These are phyloP conservation scores for Coniella lustricola DNA, from an alignment of 2,329 filamentous ascomycete genomes.

Conservation along the genomic window DNA sequence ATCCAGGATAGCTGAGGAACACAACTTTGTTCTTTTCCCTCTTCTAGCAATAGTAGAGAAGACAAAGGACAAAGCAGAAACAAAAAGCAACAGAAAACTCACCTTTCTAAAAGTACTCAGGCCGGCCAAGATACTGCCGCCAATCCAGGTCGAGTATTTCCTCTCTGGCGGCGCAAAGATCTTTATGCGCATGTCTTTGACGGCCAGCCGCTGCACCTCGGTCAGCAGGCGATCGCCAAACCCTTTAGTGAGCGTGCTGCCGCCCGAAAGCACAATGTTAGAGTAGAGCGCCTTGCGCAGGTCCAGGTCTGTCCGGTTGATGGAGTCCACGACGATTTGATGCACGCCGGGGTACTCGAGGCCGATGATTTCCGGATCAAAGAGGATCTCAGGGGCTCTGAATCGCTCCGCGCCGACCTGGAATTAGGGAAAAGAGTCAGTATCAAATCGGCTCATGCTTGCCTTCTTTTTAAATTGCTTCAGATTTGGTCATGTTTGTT, in stretches of 20 bases:
- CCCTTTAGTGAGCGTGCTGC: conserved; percentile 91
- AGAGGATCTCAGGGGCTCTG: conserved; percentile 92
- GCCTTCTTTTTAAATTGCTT: no score
- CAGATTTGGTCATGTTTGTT: no score
- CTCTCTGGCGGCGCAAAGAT: conserved; percentile 96
- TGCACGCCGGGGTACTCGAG: conserved; percentile 95
- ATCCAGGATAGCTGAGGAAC: no score
- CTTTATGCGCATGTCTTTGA: conserved; percentile 99
- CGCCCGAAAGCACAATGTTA: conserved; percentile 95
- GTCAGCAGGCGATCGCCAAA: conserved; percentile 89
- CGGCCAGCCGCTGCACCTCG: conserved; percentile 86
- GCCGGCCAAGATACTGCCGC: conserved; percentile 91
- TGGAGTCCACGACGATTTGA: conserved; percentile 95
- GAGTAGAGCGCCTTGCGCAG: conserved; percentile 88
- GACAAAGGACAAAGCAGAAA: no score
- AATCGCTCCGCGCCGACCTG: conserved; percentile 91
- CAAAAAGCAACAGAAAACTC: conserved; percentile 24
- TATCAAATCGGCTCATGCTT: not conserved
- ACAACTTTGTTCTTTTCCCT: no score
- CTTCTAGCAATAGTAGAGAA: no score
- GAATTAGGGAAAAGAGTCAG: not conserved
- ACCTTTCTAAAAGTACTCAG: conserved; percentile 98
- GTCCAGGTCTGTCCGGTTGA: conserved; percentile 91
- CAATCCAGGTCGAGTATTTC: conserved; percentile 99
- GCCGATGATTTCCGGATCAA: conserved; percentile 94